Evolutionary conservation across 2,329 filamentous ascomycete genomes (phyloP).

Genomic region (Phoma sp.): DNA sequence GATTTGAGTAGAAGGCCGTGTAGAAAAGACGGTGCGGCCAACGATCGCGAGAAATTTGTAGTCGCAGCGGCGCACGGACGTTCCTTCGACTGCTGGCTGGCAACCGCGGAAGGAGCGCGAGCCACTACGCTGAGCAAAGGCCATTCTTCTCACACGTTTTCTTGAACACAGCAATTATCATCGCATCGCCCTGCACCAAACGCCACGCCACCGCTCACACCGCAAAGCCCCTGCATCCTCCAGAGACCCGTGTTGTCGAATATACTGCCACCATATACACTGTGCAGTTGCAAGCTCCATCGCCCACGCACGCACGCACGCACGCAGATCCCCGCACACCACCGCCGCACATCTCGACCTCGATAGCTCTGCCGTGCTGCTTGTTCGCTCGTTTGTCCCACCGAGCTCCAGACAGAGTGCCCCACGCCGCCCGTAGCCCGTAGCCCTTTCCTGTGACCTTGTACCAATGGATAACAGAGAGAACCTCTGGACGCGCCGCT

Average conservation of each 20-base stretch:
- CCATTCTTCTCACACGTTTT: conserved; percentile 39
- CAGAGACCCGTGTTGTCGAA: neutral
- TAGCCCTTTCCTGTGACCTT: conserved; percentile 14
- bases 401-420: conserved; percentile 38
- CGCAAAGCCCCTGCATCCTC: conserved; percentile 9
- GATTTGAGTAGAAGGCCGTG: conserved; percentile 76
- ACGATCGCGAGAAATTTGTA: conserved; percentile 29
- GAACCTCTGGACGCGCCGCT: conserved; percentile 77
- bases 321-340: conserved; percentile 19
- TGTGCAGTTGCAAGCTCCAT: neutral
- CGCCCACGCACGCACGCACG: conserved; percentile 5
- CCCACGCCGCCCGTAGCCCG: conserved; percentile 7
- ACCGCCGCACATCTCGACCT: conserved; percentile 9
- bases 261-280: neutral
- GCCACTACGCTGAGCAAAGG: conserved; percentile 31
- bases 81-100: conserved; percentile 6
- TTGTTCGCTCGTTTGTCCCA: conserved; percentile 46
- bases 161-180: conserved; percentile 29
- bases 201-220: conserved; percentile 22
- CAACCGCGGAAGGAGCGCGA: conserved; percentile 21
- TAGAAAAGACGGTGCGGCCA: conserved; percentile 26
- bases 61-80: conserved; percentile 20
- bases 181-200: conserved; percentile 25
- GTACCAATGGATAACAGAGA: conserved; percentile 51
- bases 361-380: conserved; percentile 28